Evolutionary conservation across 345 rosid genomes (phyloP).

Genomic region (Syzygium aqueum): DNA sequence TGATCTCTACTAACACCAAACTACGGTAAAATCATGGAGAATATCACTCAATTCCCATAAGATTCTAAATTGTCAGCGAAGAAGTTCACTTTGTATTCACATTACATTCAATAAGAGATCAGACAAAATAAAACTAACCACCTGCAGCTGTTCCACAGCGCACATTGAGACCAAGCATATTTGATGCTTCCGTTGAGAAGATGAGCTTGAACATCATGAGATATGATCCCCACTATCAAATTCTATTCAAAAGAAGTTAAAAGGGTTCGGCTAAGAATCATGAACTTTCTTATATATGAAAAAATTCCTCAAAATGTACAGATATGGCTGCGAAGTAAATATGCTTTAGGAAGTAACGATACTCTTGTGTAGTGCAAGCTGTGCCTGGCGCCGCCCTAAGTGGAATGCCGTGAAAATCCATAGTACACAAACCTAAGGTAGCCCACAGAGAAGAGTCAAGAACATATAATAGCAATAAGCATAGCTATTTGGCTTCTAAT

Average conservation of each 20-base stretch:
- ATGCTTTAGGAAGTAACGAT: background rate
- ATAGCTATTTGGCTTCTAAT: background rate
- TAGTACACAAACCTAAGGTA: constrained; percentile 45
- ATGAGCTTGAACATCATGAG: background rate
- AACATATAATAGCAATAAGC: background rate
- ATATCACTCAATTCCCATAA: background rate
- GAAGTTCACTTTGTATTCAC: background rate
- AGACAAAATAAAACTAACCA: background rate
- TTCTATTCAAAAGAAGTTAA: background rate
- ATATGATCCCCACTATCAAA: background rate
- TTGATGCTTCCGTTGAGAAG: background rate
- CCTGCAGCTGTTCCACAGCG: background rate
- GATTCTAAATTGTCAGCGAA: background rate
- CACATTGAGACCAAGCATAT: background rate
- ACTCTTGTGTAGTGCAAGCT: constrained; percentile 47
- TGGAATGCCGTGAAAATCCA: constrained; percentile 77
- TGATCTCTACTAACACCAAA: background rate
- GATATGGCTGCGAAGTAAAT: background rate
- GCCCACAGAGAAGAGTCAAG: background rate
- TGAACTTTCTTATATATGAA: background rate
- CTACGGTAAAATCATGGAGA: background rate
- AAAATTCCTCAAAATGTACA: background rate
- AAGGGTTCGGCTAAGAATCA: background rate
- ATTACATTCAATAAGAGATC: background rate
- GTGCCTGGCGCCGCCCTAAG: constrained; percentile 63